phyloP scores from a whole-genome alignment of 2,329 filamentous ascomycete species.

The Fusarium phyllophilum region DNA sequence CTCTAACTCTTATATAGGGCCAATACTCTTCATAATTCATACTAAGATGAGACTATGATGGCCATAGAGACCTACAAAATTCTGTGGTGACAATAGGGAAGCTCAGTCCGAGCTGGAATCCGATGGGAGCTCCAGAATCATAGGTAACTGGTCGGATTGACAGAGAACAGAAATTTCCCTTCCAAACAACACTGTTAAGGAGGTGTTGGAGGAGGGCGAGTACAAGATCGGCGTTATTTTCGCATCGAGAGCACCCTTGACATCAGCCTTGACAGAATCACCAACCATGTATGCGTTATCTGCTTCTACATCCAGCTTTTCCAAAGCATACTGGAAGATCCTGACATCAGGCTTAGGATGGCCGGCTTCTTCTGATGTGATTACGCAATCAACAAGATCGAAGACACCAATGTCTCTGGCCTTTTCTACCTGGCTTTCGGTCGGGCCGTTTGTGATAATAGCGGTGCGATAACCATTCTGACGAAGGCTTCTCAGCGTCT shows the following conservation, averaged over 20 bases:
- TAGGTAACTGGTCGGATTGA: background rate
- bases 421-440: background rate
- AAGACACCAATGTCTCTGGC: background rate
- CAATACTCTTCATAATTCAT: too few relatives aligned
- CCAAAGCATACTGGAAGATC: slow-evolving; percentile 4
- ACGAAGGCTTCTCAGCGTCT: background rate
- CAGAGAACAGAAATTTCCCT: accelerated
- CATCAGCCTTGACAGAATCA: background rate
- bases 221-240: background rate
- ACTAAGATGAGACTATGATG: too few relatives aligned
- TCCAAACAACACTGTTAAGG: accelerated
- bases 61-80: too few relatives aligned
- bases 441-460: slow-evolving; percentile 9
- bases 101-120: background rate
- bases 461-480: background rate
- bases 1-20: too few relatives aligned
- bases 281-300: background rate
- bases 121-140: accelerated
- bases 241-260: background rate
- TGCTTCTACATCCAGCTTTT: accelerated
- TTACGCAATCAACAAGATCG: background rate
- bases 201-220: accelerated
- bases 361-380: slow-evolving; percentile 9
- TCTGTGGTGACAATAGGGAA: background rate
- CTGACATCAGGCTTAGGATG: background rate